Conservation (phyloP, 2,329 filamentous ascomycete genomes). For the Aspergillus sp. region DNA sequence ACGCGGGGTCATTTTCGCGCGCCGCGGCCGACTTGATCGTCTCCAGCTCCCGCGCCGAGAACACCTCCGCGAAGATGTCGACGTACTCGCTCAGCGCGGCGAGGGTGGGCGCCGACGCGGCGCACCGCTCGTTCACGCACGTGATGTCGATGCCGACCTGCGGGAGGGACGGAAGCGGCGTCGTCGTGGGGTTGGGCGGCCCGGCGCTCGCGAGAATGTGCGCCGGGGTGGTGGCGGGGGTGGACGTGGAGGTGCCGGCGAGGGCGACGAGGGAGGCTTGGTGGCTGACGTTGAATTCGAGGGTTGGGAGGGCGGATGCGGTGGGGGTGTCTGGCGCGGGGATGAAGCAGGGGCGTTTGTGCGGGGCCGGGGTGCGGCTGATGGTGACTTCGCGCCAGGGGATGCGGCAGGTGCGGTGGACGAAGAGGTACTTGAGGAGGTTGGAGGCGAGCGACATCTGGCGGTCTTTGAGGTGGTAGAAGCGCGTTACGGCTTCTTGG, state of each 20-base stretch:
- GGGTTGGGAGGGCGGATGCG: slow-evolving; percentile 17
- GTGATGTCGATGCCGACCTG: slow-evolving; percentile 63
- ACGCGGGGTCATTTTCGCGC: slow-evolving; percentile 45
- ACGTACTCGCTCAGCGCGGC: slow-evolving; percentile 56
- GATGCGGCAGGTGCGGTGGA: slow-evolving; percentile 54
- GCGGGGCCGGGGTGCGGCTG: slow-evolving; percentile 49
- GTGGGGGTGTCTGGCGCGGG: slow-evolving; percentile 28
- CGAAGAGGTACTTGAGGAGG: slow-evolving; percentile 61
- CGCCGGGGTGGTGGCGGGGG: background rate
- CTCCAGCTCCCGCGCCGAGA: slow-evolving; percentile 54
- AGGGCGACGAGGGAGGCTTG: slow-evolving; percentile 63
- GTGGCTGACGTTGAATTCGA: slow-evolving; percentile 66
- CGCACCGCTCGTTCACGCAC: slow-evolving; percentile 57
- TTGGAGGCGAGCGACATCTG: slow-evolving; percentile 62
- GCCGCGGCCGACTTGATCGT: slow-evolving; percentile 49
- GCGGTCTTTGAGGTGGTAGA: slow-evolving; percentile 55
- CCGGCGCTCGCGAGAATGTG: no score
- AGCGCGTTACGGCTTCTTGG: slow-evolving; percentile 49
- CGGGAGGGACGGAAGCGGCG: slow-evolving; percentile 16
- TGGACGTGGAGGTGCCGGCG: slow-evolving; percentile 47
- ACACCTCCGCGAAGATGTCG: slow-evolving; percentile 60
- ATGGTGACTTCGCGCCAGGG: slow-evolving; percentile 59
- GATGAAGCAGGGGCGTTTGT: slow-evolving; percentile 54
- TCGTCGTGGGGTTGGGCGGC: background rate
- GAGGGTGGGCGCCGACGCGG: slow-evolving; percentile 47